These are phyloP conservation scores for Taxawa tesnikishii DNA, from an alignment of 2,329 filamentous ascomycete genomes.

Conservation along the genomic window DNA sequence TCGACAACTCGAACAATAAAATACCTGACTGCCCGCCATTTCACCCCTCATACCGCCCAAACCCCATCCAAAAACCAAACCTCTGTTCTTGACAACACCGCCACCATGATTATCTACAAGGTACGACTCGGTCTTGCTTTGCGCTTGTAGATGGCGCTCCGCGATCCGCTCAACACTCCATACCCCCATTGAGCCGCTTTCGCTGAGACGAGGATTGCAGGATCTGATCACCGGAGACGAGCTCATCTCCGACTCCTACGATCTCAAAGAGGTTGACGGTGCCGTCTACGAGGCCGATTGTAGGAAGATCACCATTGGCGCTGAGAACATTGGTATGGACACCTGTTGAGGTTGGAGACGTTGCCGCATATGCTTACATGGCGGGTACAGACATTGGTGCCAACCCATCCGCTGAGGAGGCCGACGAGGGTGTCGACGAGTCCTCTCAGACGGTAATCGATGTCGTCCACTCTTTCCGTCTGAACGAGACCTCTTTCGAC, in stretches of 20 bases:
- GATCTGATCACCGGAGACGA: conserved; percentile 85
- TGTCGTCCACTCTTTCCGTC: conserved; percentile 83
- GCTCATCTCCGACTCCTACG: conserved; percentile 91
- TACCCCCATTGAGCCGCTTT: too few species aligned
- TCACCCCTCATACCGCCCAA: conserved; percentile 6
- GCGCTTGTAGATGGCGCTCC: too few species aligned
- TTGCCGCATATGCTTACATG: neutral
- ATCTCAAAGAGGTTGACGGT: conserved; percentile 67
- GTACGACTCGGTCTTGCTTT: too few species aligned
- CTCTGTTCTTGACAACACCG: too few species aligned
- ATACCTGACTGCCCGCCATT: neutral
- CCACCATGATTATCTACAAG: conserved; percentile 47
- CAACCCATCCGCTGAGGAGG: conserved; percentile 90
- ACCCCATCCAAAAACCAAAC: conserved; percentile 6
- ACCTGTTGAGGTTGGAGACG: neutral
- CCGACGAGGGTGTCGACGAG: conserved; percentile 59
- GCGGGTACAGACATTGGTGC: conserved; percentile 64
- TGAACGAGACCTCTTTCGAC: conserved; percentile 66
- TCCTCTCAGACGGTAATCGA: conserved; percentile 68
- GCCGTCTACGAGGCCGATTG: conserved; percentile 86
- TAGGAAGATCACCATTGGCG: conserved; percentile 72
- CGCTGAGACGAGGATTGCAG: conserved; percentile 43
- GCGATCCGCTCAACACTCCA: too few species aligned
- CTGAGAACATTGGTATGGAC: conserved; percentile 53
- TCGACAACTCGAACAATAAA: too few species aligned